These are phyloP conservation scores for Clitopilus hobsonii DNA, from an alignment of 768 basidiomycete genomes.

Conservation along the genomic window DNA sequence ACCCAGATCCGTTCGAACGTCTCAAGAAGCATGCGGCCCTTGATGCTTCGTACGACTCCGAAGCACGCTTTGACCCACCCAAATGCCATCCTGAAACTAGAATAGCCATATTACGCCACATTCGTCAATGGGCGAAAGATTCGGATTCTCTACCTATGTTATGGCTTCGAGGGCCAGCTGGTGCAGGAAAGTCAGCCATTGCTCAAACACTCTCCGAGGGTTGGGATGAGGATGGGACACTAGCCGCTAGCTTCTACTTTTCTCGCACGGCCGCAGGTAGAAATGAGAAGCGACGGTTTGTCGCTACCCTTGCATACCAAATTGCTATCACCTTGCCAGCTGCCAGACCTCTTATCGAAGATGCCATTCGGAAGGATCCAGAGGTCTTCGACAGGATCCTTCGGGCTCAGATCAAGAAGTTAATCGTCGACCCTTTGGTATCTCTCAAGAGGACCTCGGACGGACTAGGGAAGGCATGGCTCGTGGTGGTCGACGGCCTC, in stretches of 20 bases:
- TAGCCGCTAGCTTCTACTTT: not conserved
- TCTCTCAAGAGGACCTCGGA: too few species aligned
- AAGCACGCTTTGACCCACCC: not conserved
- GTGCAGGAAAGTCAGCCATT: not conserved
- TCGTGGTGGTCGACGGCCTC: not conserved
- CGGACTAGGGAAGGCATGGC: too few species aligned
- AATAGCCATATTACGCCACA: not conserved
- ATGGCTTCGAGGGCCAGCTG: not conserved
- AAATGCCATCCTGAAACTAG: not conserved
- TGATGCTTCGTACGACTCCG: not conserved
- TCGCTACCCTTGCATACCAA: not conserved
- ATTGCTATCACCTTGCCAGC: not conserved
- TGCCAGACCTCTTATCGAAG: not conserved
- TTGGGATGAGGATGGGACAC: not conserved
- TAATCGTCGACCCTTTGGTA: not conserved
- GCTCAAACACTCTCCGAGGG: not conserved
- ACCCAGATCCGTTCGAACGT: too few species aligned
- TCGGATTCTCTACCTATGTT: not conserved
- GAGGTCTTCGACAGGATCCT: not conserved
- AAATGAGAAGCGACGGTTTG: not conserved
- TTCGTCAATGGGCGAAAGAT: not conserved
- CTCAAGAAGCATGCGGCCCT: not conserved
- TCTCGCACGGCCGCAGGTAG: not conserved
- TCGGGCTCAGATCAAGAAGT: not conserved
- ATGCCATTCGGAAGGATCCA: not conserved